Percentiles rank a stretch among this genome's conserved stretches.
These are phyloP conservation scores for Apiotrichum brassicae DNA, from an alignment of 1,284 basidiomycete genomes.

Conservation along the genomic window DNA sequence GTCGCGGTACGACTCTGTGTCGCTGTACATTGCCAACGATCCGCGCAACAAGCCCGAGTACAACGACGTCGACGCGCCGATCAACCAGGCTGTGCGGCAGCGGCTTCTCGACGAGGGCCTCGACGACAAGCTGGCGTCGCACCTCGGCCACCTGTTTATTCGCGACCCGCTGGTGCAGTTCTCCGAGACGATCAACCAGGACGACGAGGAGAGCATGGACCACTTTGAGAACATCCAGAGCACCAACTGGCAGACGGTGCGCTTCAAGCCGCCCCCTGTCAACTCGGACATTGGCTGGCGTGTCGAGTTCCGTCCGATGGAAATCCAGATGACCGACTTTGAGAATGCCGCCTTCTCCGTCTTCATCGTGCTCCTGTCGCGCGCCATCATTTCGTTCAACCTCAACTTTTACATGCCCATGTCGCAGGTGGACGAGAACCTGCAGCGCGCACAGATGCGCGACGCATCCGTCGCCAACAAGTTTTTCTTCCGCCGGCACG, in stretches of 20 bases:
- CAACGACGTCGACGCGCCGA: slow-evolving; percentile 79
- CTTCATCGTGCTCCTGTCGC: slow-evolving; percentile 87
- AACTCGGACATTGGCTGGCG: slow-evolving; percentile 93
- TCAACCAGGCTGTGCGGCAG: slow-evolving; percentile 66
- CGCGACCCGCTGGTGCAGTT: slow-evolving; percentile 96
- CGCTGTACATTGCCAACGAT: slow-evolving; percentile 84
- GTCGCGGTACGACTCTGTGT: slow-evolving; percentile 93
- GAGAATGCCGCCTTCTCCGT: slow-evolving; percentile 97
- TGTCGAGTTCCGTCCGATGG: slow-evolving; percentile 98
- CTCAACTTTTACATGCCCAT: slow-evolving; percentile 96
- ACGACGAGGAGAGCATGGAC: slow-evolving; percentile 78
- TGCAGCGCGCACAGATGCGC: slow-evolving; percentile 79
- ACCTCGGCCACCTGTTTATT: slow-evolving; percentile 94
- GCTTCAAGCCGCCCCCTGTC: slow-evolving; percentile 96
- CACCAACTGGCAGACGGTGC: slow-evolving; percentile 98
- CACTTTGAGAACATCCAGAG: slow-evolving; percentile 99
- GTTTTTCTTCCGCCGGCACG: slow-evolving; percentile 86
- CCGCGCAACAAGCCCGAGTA: slow-evolving; percentile 85
- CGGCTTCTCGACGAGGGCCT: slow-evolving; percentile 70
- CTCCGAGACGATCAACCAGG: slow-evolving; percentile 86
- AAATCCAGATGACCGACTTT: slow-evolving; percentile 97
- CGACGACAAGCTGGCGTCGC: slow-evolving; percentile 79
- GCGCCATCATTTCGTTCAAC: slow-evolving; percentile 84
- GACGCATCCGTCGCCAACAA: slow-evolving; percentile 67
- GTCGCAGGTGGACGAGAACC: slow-evolving; percentile 98